Base-by-base conservation (phyloP, 306 rosid genomes). In the Elaeagnus macrophylla region DNA sequence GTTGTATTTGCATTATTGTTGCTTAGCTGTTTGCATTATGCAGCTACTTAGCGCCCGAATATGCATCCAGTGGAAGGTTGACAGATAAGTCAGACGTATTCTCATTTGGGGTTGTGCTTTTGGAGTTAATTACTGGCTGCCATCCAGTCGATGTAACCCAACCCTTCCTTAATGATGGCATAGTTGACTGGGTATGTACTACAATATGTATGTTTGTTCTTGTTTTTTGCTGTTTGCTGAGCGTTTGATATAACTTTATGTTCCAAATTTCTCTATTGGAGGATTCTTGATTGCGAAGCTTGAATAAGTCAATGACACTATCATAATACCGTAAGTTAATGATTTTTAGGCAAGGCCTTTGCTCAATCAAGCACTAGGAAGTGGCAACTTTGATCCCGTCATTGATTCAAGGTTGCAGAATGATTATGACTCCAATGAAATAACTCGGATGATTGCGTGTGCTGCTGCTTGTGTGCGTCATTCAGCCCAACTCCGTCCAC, bases 1-100 rank as follows among this genome's bases (percentile, higher is more conserved):
- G 37, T 39, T 50, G 13, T 20, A 7, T 7, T 7, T 41, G 37
- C 13, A 10, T 16, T 38, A 12, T 1, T 14, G 35, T 14, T 38
- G 5, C 38, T 41, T 6, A 56, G 15, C 37, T 64, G 39, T 47
- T 20, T n/a, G 15, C 48, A 55, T 39, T 35, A 68, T 63, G 65
- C 71, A 80, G 93, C 39, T 77, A 83, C 77, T 17, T 83, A 58
- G 84, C 87, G 67, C 93, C 93, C 7, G 87, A 83, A 54, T 83
- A 83, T 72, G 87, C 84, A 48, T 66, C 84, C 7, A 80, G 87
- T 37, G 87, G 93, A 56, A 77, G 73, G 55, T 84, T 83, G 53
- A 83, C 84, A 15, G 84, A 77, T 44, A 83, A 77, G 68, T 83
- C 87, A 25, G 84, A 83, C 51, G 82, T 83, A 60, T 83, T 72